Evolutionary conservation across 192 early-diverging fungal genomes (phyloP).

Genomic region (Backusella parvicylindrica): DNA sequence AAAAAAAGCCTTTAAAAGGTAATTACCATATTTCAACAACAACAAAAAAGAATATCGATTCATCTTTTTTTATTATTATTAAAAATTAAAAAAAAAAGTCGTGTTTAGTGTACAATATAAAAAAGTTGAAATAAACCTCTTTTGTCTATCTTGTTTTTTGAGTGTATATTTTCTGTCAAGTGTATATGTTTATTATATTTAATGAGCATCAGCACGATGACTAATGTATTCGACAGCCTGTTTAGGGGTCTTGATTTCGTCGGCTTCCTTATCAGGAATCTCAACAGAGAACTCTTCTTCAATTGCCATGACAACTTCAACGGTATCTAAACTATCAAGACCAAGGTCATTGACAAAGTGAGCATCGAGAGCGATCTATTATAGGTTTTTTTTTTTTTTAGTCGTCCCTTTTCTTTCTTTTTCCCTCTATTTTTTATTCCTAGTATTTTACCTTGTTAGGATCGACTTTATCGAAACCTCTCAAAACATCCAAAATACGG

Average conservation of each 20-base stretch:
- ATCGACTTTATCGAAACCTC: constrained; percentile 97
- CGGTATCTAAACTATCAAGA: constrained; percentile 93
- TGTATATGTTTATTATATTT: constrained; percentile 27
- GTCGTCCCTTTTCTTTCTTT: neutral
- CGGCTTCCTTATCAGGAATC: constrained; percentile 95
- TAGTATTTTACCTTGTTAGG: constrained; percentile 72
- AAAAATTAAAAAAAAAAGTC: neutral
- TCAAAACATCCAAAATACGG: constrained; percentile 84
- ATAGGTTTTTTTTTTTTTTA: constrained; percentile 5
- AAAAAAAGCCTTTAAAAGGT: neutral
- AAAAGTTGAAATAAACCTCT: neutral
- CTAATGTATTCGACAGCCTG: constrained; percentile 87
- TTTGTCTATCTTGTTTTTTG: neutral
- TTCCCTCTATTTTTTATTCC: neutral
- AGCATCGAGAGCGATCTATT: constrained; percentile 82
- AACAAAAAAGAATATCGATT: neutral
- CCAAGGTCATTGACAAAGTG: constrained; percentile 93
- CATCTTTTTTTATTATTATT: neutral
- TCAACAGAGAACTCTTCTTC: constrained; percentile 99
- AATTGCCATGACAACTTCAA: constrained; percentile 99
- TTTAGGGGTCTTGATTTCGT: constrained; percentile 86
- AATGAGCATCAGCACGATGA: constrained; percentile 70
- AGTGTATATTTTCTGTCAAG: neutral
- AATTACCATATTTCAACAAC: neutral
- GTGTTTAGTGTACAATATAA: neutral